Base-by-base conservation (phyloP, 2,329 filamentous ascomycete species). In the Chrysosporium queenslandicum region DNA sequence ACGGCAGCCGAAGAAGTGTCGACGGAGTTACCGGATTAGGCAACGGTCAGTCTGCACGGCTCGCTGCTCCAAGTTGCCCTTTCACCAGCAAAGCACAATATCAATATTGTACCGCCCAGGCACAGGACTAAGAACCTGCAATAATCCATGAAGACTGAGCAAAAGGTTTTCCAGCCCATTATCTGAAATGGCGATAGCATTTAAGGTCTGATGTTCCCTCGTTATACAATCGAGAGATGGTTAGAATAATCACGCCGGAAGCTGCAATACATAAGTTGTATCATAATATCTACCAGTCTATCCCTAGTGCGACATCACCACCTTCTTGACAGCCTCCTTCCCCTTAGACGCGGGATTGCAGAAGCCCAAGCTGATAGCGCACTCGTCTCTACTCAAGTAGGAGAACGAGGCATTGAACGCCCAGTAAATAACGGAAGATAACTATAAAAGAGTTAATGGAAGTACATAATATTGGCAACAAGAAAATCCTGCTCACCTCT, bases 21-120 rank as follows among this genome's bases (percentile, higher is more conserved):
- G 51, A 42, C 8, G 11, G 18, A 46, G 23, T 46, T 46, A 23
- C 43, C 43, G 29, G 21, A 46, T 46, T 21, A 34, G 43, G 43
- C 43, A 46, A 34, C 43, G n/a, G 8, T 30, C 21, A 12, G 9
- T 18, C 2, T 9, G 3, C 23, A 2, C 9, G 8, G 12, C 18
- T 5, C 25, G n/a, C 8, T 18, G 16, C 8, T 23, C 8, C 1
- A 18, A 20, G 5, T 23, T 25, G 39, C 39, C 9, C 23, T 18
- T n/a, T 20, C 39, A 18, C 7, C 14, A 37, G 9, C 34, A 37
- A 37, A 37, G 9, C 18, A 37, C 16, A 18, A n/a, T n/a, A n/a
- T n/a, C n/a, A n/a, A n/a, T n/a, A n/a, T n/a, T n/a, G n/a, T n/a
- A n/a, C n/a, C n/a, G n/a, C n/a, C n/a, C n/a, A n/a, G n/a, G n/a